Evolutionary conservation across 768 basidiomycete species (phyloP), one percentile per base, ranked within the genome.

Genomic region (Lentinus tigrinus): DNA sequence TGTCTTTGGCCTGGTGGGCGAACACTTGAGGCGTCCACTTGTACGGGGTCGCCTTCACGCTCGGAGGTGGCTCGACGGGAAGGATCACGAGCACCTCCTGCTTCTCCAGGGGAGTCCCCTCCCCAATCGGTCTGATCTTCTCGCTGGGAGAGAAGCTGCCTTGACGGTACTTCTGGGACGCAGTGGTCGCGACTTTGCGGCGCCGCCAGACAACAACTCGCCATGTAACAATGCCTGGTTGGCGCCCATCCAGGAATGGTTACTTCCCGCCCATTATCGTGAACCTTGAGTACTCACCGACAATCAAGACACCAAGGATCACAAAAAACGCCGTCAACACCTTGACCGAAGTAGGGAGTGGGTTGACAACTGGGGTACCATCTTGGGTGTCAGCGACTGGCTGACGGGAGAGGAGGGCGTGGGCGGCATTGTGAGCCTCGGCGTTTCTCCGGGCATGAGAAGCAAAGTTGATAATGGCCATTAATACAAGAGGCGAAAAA

Each of bases 191-290:
- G n/a, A 47, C 52, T 37, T 56, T 65, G 38, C 56, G 47, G 57
- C 62, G 60, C 23, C 57, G 47, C 62, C 62, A 63, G 28, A 56
- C 58, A 27, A 63, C 57, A n/a, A 65, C 40, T 47, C 62, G 54
- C 65, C 65, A 65, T 48, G 60, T 52, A 42, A 46, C 56, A 43
- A 63, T 52, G 47, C 54, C 62, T 65, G 47, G 9, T 19, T 10
- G 26, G 47, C 31, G 27, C 23, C 14, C 26, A 27, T n/a, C n/a
- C n/a, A 27, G 21, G 26, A 11, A 47, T 40, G 42, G 48, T 48
- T 50, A 40, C 39, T 34, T 31, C 37, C 19, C n/a, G 13, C 11
- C 14, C 11, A 27, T 17, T 21, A 40, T 19, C 23, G 14, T 27
- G n/a, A 9, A 10, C 11, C 13, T 5, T 8, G 24, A n/a, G 23